These are phyloP conservation scores for Hyphodiscus hymeniophilus DNA, from an alignment of 495 filamentous ascomycete genomes.

Conservation along the genomic window DNA sequence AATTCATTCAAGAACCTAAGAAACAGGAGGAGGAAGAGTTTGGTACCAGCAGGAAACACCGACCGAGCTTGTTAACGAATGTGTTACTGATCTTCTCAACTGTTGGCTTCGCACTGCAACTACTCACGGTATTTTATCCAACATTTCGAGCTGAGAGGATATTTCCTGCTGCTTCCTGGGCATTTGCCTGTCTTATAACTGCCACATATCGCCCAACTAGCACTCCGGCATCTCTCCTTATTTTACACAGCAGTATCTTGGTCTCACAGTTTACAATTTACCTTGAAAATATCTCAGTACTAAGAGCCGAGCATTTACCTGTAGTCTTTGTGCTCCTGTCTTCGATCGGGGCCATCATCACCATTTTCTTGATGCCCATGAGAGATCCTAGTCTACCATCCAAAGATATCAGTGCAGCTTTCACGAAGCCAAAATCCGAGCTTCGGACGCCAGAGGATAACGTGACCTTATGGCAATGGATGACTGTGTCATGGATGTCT, in stretches of 20 bases:
- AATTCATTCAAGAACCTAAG: slow-evolving; percentile 40
- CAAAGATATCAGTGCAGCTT: slow-evolving; percentile 54
- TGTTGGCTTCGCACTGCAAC: slow-evolving; percentile 33
- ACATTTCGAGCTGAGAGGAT: slow-evolving; percentile 7
- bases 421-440: slow-evolving; percentile 44
- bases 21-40: slow-evolving; percentile 21
- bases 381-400: slow-evolving; percentile 49
- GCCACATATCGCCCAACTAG: slow-evolving; percentile 39
- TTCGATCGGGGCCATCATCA: slow-evolving; percentile 34
- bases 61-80: slow-evolving; percentile 24
- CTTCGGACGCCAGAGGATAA: slow-evolving; percentile 78
- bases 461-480: slow-evolving; percentile 70
- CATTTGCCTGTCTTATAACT: slow-evolving; percentile 34
- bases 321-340: slow-evolving; percentile 33
- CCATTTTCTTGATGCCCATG: slow-evolving; percentile 65
- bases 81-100: slow-evolving; percentile 34
- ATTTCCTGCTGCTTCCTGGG: slow-evolving; percentile 29
- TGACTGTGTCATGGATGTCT: slow-evolving; percentile 75
- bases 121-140: slow-evolving; percentile 31
- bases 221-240: slow-evolving; percentile 34
- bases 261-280: slow-evolving; percentile 30
- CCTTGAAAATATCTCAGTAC: slow-evolving; percentile 21
- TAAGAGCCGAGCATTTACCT: slow-evolving; percentile 28
- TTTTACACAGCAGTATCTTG: slow-evolving; percentile 27
- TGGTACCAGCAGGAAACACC: not conserved